phyloP scores from a whole-genome alignment of 2,329 filamentous ascomycete genomes.

The Calonectria naviculata region DNA sequence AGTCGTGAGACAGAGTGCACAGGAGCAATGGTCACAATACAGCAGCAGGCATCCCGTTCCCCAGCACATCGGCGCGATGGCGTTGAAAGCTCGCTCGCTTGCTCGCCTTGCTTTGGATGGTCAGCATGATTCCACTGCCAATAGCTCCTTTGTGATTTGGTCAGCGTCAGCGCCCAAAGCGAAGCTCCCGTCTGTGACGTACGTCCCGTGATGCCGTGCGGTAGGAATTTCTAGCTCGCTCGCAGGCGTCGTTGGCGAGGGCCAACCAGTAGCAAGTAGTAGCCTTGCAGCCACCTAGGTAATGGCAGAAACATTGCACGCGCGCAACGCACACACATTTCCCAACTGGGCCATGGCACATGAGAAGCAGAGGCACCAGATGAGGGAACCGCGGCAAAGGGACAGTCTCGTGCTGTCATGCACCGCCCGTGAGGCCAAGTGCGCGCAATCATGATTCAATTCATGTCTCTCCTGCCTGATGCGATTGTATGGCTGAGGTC shows the following conservation, averaged over 20 bases:
- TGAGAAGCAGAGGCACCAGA: slow-evolving; percentile 27
- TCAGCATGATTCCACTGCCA: slow-evolving; percentile 8
- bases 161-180: not conserved
- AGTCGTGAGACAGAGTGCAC: not conserved
- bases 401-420: not conserved
- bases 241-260: not conserved
- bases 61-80: not conserved
- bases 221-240: not conserved
- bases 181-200: slow-evolving; percentile 3
- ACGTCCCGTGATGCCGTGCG: slow-evolving; percentile 16
- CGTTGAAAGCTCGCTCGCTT: not conserved
- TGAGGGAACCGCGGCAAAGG: slow-evolving; percentile 21
- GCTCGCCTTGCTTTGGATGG: slow-evolving; percentile 9
- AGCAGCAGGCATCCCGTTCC: not conserved
- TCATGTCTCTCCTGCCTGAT: not conserved
- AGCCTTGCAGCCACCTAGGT: slow-evolving; percentile 9
- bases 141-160: not conserved
- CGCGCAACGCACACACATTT: slow-evolving; percentile 1
- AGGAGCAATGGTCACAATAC: not conserved
- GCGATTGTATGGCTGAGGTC: not conserved
- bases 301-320: slow-evolving; percentile 10
- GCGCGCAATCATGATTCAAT: slow-evolving; percentile 7
- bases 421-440: not conserved
- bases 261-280: not conserved
- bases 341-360: slow-evolving; percentile 22